phyloP scores from a whole-genome alignment of 2,329 filamentous ascomycete species.

The Penicillium sp. region DNA sequence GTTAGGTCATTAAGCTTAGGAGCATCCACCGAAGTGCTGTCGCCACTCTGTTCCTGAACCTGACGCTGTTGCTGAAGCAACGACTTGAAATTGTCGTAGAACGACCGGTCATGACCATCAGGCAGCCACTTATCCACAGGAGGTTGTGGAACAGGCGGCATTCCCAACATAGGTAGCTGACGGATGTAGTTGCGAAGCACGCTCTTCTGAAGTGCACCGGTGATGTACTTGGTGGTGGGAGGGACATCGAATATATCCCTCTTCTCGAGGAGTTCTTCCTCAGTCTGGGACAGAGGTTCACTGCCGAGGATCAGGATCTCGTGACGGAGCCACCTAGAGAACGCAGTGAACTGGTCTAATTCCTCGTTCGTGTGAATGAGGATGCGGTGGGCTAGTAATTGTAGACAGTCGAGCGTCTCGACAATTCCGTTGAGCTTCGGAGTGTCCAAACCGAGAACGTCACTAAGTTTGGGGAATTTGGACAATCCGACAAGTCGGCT shows the following conservation, averaged over 20 bases:
- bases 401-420: constrained; percentile 72
- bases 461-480: constrained; percentile 67
- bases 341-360: constrained; percentile 70
- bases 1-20: constrained; percentile 65
- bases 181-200: constrained; percentile 60
- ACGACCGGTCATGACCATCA: constrained; percentile 37
- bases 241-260: constrained; percentile 72
- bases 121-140: constrained; percentile 43
- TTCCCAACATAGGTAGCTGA: constrained; percentile 36
- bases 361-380: constrained; percentile 72
- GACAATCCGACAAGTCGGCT: constrained; percentile 81
- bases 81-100: constrained; percentile 49
- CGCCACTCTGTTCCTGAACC: constrained; percentile 46
- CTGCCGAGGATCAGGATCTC: constrained; percentile 76
- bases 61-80: constrained; percentile 53
- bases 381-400: constrained; percentile 70
- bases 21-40: constrained; percentile 52
- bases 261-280: constrained; percentile 72
- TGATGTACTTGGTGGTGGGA: constrained; percentile 74
- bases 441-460: constrained; percentile 65
- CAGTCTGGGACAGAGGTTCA: constrained; percentile 55
- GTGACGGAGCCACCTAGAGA: constrained; percentile 79
- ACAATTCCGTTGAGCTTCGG: constrained; percentile 59
- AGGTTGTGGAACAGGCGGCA: constrained; percentile 37
- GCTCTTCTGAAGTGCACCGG: constrained; percentile 65